phyloP scores from a whole-genome alignment of 805 yeast species.

The Candida golubevii region DNA sequence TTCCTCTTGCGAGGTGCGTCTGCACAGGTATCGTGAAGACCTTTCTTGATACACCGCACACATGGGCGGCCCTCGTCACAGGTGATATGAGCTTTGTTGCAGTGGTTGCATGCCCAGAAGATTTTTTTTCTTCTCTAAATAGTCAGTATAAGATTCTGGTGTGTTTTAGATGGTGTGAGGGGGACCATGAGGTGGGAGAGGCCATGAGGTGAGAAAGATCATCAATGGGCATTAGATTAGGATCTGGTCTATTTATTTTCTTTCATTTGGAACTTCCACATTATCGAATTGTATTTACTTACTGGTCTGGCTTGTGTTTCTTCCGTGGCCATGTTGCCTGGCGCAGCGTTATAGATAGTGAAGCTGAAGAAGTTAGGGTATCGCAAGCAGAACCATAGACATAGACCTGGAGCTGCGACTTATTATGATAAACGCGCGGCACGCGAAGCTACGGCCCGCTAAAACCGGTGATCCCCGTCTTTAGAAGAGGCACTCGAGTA shows the following conservation, averaged over 20 bases:
- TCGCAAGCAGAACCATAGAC: no score
- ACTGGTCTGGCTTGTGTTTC: slow-evolving; percentile 4
- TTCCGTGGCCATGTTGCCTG: slow-evolving; percentile 6
- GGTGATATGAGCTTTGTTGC: slow-evolving; percentile 87
- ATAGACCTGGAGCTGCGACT: no score
- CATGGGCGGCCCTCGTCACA: slow-evolving; percentile 88
- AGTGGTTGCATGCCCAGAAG: slow-evolving; percentile 83
- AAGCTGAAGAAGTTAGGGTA: no score
- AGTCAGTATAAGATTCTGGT: slow-evolving; percentile 5
- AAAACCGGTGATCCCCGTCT: no score
- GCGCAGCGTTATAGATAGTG: no score
- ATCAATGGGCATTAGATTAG: not conserved
- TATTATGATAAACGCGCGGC: no score
- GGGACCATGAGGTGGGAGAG: not conserved
- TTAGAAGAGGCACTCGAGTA: no score
- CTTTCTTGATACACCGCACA: slow-evolving; percentile 66
- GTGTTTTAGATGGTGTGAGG: not conserved
- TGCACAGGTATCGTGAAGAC: slow-evolving; percentile 63
- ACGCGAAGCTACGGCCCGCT: no score
- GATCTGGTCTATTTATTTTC: not conserved
- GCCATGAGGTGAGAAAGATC: not conserved
- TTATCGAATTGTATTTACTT: not conserved
- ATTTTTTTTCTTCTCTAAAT: slow-evolving; percentile 52
- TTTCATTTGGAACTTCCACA: not conserved
- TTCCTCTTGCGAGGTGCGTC: slow-evolving; percentile 88